Base-by-base conservation (phyloP, 2,329 filamentous ascomycete species). In the Furcasterigmium furcatum region DNA sequence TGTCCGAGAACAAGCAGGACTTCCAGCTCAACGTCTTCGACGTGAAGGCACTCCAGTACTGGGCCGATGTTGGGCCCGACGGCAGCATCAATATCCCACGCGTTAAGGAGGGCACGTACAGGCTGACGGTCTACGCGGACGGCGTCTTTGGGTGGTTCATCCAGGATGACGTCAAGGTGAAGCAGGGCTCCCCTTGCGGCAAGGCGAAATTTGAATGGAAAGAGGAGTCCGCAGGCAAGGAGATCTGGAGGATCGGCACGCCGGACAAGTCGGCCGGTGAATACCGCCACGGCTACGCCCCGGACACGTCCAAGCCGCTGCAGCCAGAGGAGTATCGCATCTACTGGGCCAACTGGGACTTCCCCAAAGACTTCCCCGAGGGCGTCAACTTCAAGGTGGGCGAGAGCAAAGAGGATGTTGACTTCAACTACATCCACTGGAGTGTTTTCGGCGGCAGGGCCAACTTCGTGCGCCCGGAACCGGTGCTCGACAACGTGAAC, bases 381-480 rank as follows among this genome's bases (percentile, higher is more conserved):
- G 80, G 82, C 4, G 71, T 85, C 1, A 68, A 65, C 19, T 86
- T 77, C 62, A 71, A 72, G 13, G 72, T 85, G 2, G 80, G 80
- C 9, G 60, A 73, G 55, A 74, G 72, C 48, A 60, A 77, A 21
- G 66, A 66, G 16, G 62, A 61, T 0, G 58, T 63, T 10, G 77
- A 82, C 53, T 67, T 82, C 48, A 85, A 85, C 60, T 84, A 84
- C 45, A 75, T 84, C 4, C 82, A 85, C 57, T 85, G 81, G 82
- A 77, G 74, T 46, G 79, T 81, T 9, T 84, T 82, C 53, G 80
- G 80, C 2, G 76, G 77, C 6, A 65, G 75, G 22, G 76, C 67
- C 2, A 76, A 81, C 58, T 71, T 60, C 13, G 44, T 67, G 4
- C 67, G 76, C 1, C 60, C 67, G 1, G 62, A 70, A 38, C 60